phyloP scores from a whole-genome alignment of 2,329 filamentous ascomycete genomes.

The Sclerotiophoma versabilis region DNA sequence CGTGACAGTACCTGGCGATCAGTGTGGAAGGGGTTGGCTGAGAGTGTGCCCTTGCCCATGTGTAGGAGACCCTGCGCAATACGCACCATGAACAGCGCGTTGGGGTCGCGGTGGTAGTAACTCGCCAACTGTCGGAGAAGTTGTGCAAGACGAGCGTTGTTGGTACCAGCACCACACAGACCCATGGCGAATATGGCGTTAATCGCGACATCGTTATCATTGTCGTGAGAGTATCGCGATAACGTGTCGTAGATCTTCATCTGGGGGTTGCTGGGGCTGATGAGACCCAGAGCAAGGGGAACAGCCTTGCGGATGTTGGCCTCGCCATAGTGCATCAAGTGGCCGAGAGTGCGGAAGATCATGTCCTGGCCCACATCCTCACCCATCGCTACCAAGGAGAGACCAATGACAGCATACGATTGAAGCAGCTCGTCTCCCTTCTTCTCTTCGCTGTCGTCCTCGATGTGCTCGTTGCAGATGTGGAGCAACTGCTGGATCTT shows the following conservation, averaged over 20 bases:
- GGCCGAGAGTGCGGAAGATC: conserved; percentile 95
- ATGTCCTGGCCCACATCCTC: conserved; percentile 99
- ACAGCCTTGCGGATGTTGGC: conserved; percentile 96
- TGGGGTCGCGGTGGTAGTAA: conserved; percentile 97
- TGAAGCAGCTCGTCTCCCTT: conserved; percentile 95
- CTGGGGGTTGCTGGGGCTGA: conserved; percentile 97
- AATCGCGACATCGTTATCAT: conserved; percentile 96
- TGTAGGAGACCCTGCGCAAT: conserved; percentile 97
- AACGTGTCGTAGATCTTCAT: conserved; percentile 99
- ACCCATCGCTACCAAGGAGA: conserved; percentile 95
- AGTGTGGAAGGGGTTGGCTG: conserved; percentile 98
- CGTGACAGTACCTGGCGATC: conserved; percentile 94
- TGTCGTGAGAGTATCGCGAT: conserved; percentile 97
- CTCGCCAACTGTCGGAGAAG: conserved; percentile 92
- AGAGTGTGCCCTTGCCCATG: conserved; percentile 98
- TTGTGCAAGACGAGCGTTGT: conserved; percentile 96
- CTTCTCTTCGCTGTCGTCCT: conserved; percentile 87
- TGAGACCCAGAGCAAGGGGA: conserved; percentile 92
- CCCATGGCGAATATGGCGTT: conserved; percentile 99
- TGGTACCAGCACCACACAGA: conserved; percentile 92
- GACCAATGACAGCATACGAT: conserved; percentile 92
- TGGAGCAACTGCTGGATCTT: conserved; percentile 98
- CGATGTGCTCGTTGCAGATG: conserved; percentile 97
- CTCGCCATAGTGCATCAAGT: conserved; percentile 99
- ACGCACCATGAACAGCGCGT: conserved; percentile 97